A percentile compares a stretch with the other conserved stretches of the same genome.
Evolutionary conservation across 139 green algal species (phyloP).

Genomic region (Ettlia oleoabundans): DNA sequence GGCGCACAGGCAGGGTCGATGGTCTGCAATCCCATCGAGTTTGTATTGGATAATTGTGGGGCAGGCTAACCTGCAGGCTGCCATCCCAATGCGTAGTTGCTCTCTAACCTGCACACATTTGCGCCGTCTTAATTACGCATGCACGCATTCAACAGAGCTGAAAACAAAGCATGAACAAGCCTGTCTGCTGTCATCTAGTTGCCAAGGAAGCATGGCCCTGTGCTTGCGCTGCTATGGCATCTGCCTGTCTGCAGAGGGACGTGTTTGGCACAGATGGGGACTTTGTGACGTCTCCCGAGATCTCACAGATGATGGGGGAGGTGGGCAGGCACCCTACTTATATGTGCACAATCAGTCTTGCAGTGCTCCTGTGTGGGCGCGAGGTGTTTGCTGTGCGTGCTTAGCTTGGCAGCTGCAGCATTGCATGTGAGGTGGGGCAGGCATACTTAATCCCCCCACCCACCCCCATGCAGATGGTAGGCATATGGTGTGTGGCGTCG

Average conservation of each 20-base stretch:
- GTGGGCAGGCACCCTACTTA: conserved; percentile 37
- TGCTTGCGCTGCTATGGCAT: background rate
- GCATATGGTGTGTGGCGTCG: conserved; percentile 87
- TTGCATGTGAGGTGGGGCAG: background rate
- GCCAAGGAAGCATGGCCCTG: background rate
- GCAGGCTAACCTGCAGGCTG: too few species aligned
- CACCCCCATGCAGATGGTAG: conserved; percentile 81
- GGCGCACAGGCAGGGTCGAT: too few species aligned
- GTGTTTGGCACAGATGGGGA: conserved; percentile 93
- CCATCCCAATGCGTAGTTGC: too few species aligned
- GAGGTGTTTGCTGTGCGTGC: background rate
- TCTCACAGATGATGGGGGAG: conserved; percentile 98
- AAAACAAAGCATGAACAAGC: too few species aligned
- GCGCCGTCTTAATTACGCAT: too few species aligned
- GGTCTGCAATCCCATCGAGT: too few species aligned
- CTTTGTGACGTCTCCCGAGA: conserved; percentile 97
- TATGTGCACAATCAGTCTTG: background rate
- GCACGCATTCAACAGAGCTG: too few species aligned
- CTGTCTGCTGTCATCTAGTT: background rate
- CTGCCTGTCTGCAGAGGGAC: conserved; percentile 60
- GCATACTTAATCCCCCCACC: background rate
- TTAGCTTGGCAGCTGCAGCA: background rate
- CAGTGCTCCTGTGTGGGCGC: background rate
- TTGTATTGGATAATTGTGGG: too few species aligned
- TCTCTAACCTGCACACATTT: too few species aligned